Evolutionary conservation across 495 filamentous ascomycete genomes (phyloP), one percentile per base, ranked within the genome.

Genomic region (Pseudoneurospora amorphoporcata): DNA sequence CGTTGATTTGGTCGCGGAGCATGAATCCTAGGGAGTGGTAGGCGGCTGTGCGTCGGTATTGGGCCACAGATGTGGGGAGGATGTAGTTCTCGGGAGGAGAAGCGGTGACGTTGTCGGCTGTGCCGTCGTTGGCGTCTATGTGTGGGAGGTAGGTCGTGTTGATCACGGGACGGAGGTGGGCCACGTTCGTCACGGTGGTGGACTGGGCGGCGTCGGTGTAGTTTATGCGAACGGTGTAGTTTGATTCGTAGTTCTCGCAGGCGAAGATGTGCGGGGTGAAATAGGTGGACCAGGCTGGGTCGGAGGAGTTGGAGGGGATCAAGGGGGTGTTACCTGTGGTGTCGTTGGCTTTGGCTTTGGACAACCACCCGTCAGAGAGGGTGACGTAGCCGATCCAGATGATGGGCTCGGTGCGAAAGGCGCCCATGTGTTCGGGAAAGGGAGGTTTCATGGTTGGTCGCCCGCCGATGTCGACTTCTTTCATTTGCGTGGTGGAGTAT

Each of bases 161-260:
- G 72, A 83, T 75, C 32, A 83, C 74, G 42, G 77, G 81, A 8
- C 16, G 23, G 45, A 79, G 69, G 68, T 77, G 79, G 12, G 72
- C 74, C 10, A 77, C 74, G 23, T 75, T 72, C 0, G 75, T 77
- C 19, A 80, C 77, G n/a, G 71, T 77, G n/a, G 78, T 77, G 8
- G 69, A 38, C 65, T 81, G 81, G 9, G 69, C 53, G 14, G 73
- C 75, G 4, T 76, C 74, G 9, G 79, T 78, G 75, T 77, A 79
- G 74, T 80, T 79, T 72, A 83, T 77, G 16, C 23, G 23, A 40
- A 82, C 80, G 6, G 71, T 78, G 73, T 83, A 82, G 68, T 74
- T 70, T 3, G 82, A 73, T 70, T 82, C 79, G 72, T 81, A 81
- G 72, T 83, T 77, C 71, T 82, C 82, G 71, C 81, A 83, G 17